phyloP scores from a whole-genome alignment of 1,284 basidiomycete species.

The Coniophora puteana region DNA sequence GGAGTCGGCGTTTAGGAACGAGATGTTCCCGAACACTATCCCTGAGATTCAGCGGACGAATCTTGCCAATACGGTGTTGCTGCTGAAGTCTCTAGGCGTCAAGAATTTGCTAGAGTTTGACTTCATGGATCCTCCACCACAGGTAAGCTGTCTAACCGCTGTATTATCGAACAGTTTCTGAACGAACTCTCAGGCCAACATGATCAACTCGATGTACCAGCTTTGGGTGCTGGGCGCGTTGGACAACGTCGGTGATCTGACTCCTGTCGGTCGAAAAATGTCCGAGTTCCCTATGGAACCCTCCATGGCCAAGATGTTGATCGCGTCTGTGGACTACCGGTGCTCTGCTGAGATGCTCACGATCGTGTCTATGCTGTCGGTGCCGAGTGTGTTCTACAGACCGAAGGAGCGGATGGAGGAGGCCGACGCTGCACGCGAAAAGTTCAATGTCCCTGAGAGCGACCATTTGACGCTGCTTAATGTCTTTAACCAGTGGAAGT shows the following conservation, averaged over 20 bases:
- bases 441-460: slow-evolving; percentile 97
- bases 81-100: slow-evolving; percentile 94
- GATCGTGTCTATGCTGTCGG: slow-evolving; percentile 98
- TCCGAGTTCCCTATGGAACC: slow-evolving; percentile 99
- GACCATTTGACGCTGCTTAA: slow-evolving; percentile 96
- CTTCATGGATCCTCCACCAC: slow-evolving; percentile 98
- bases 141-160: slow-evolving; percentile 58
- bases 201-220: slow-evolving; percentile 98
- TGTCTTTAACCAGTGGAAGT: slow-evolving; percentile 98
- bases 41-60: slow-evolving; percentile 99
- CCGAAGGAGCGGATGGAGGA: slow-evolving; percentile 96
- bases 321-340: slow-evolving; percentile 89
- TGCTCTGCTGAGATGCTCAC: slow-evolving; percentile 97
- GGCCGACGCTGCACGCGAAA: slow-evolving; percentile 93
- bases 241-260: slow-evolving; percentile 97
- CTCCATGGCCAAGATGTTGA: slow-evolving; percentile 97
- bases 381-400: slow-evolving; percentile 94
- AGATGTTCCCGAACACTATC: slow-evolving; percentile 90
- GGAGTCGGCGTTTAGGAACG: slow-evolving; percentile 86
- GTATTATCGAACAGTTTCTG: slow-evolving; percentile 38
- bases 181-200: slow-evolving; percentile 64
- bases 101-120: slow-evolving; percentile 98
- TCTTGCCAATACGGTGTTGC: slow-evolving; percentile 91
- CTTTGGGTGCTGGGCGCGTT: slow-evolving; percentile 98
- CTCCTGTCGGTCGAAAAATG: slow-evolving; percentile 92